Conservation (phyloP, 805 yeast genomes). For the Pichia cephalocereana region DNA sequence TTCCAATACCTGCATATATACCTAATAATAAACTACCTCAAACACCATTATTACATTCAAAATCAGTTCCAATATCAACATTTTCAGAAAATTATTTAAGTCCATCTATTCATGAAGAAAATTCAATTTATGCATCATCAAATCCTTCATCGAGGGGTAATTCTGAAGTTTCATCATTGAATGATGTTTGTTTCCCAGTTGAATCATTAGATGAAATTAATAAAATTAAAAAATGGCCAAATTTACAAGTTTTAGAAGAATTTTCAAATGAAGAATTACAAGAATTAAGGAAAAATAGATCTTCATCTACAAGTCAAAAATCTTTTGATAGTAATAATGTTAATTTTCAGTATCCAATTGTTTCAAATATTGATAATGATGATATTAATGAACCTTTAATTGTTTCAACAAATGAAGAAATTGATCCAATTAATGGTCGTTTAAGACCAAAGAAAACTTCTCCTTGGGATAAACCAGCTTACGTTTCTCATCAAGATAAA, state of each 20-base stretch:
- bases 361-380: constrained; percentile 23
- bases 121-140: constrained; percentile 32
- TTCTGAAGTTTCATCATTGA: constrained; percentile 64
- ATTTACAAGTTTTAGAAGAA: constrained; percentile 62
- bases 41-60: neutral
- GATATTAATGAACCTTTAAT: constrained; percentile 18
- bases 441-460: constrained; percentile 66
- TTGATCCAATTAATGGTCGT: constrained; percentile 49
- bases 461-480: constrained; percentile 52
- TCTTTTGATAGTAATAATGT: constrained; percentile 17
- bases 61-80: constrained; percentile 4
- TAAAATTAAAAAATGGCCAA: constrained; percentile 65
- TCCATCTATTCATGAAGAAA: constrained; percentile 4
- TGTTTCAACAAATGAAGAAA: constrained; percentile 39
- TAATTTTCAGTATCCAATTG: constrained; percentile 31
- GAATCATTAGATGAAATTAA: constrained; percentile 34
- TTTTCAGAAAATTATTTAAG: neutral
- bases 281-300: constrained; percentile 19
- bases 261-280: constrained; percentile 62
- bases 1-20: neutral
- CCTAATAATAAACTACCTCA: neutral
- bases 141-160: constrained; percentile 56
- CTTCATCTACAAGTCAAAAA: constrained; percentile 19
- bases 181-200: constrained; percentile 88
- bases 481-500: constrained; percentile 11